Conservation (phyloP, 2,329 filamentous ascomycete genomes). For the Cladophialophora exuberans region DNA sequence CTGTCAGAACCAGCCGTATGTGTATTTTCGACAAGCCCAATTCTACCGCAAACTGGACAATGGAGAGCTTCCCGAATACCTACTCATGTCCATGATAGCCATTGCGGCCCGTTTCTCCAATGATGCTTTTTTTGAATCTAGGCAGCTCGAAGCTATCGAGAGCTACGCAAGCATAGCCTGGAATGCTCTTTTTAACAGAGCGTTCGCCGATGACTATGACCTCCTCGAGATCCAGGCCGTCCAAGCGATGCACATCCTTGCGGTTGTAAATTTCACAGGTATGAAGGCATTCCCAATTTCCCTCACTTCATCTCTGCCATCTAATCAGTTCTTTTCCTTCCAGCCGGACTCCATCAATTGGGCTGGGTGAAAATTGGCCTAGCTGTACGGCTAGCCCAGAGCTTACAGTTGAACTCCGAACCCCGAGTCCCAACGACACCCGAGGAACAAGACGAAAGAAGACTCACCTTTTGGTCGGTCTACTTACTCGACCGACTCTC, state of each 20-base stretch:
- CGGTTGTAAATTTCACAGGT: slow-evolving; percentile 46
- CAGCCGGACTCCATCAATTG: slow-evolving; percentile 38
- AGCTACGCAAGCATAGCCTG: slow-evolving; percentile 41
- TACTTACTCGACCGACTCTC: slow-evolving; percentile 39
- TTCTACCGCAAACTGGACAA: slow-evolving; percentile 38
- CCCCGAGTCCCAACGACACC: slow-evolving; percentile 25
- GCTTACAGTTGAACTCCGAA: slow-evolving; percentile 39
- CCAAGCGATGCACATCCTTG: slow-evolving; percentile 43
- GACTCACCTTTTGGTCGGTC: slow-evolving; percentile 38
- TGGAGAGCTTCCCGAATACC: slow-evolving; percentile 35
- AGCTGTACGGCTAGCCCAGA: slow-evolving; percentile 65
- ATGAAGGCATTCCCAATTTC: too few species aligned
- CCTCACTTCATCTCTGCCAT: too few species aligned
- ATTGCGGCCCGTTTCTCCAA: slow-evolving; percentile 38
- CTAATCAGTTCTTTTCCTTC: too few species aligned
- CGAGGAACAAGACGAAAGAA: slow-evolving; percentile 36
- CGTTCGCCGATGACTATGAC: slow-evolving; percentile 38
- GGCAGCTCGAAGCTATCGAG: slow-evolving; percentile 31
- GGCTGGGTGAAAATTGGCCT: slow-evolving; percentile 44
- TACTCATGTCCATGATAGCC: slow-evolving; percentile 41
- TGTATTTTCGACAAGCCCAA: slow-evolving; percentile 40
- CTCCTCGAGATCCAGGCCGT: slow-evolving; percentile 41
- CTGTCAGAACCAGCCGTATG: slow-evolving; percentile 45
- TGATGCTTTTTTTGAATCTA: slow-evolving; percentile 36
- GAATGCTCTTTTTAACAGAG: slow-evolving; percentile 40